Evolutionary conservation across 2,329 filamentous ascomycete species (phyloP), one percentile per base, ranked within the genome.

Genomic region (Chaetoscypha palmicola): DNA sequence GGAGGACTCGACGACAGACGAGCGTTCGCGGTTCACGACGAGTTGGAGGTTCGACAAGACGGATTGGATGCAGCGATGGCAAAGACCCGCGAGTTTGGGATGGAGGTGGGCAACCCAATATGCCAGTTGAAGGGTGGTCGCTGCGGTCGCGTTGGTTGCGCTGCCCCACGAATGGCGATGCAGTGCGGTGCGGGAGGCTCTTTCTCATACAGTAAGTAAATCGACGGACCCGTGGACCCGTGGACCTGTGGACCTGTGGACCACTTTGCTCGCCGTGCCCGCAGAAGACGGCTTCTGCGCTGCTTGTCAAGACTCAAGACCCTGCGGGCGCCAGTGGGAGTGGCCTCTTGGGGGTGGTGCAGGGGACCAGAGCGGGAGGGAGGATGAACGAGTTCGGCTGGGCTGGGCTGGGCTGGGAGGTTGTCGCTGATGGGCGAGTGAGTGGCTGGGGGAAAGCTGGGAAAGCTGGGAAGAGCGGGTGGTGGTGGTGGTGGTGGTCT

Each of bases 81-180:
- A 21, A 20, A 41, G 38, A 36, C 28, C 43, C 43, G 43, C 32
- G 26, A 30, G 33, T 24, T 46, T 41, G 43, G 43, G 37, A 46
- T 46, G 31, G 36, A 41, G 36, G 24, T 39, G 36, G 24, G 24
- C 24, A 7, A 17, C 9, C n/a, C 28, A 41, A 23, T 34, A 28
- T 11, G 30, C 19, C 8, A 33, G 19, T 41, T 28, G 34, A 16
- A 30, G 30, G 31, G 12, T 19, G 39, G 32, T 36, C 31, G 23
- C 14, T 19, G 14, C 9, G 19, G 14, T 14, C 19, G 17, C 24
- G 23, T 16, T 9, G n/a, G 17, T 19, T n/a, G 33, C 19, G n/a
- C 28, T 45, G 36, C 20, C 41, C 36, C 28, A 36, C 38, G 43
- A 41, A 41, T 41, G 23, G 35, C 36, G 19, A 38, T 24, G 41